phyloP scores from a whole-genome alignment of 2,329 filamentous ascomycete genomes.

The Aspergillus quadricinctus region DNA sequence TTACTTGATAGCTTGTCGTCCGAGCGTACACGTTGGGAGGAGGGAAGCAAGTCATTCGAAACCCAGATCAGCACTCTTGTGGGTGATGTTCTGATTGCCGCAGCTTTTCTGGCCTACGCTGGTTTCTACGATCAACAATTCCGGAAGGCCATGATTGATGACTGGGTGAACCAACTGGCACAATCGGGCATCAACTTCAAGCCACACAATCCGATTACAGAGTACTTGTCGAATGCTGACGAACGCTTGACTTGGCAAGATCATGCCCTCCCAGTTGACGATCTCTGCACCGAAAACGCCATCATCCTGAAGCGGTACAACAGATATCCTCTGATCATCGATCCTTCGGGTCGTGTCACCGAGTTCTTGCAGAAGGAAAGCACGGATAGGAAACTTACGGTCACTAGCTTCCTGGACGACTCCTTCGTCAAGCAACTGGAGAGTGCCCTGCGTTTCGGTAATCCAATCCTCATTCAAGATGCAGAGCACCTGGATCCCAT shows the following conservation, averaged over 20 bases:
- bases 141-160: conserved; percentile 94
- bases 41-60: conserved; percentile 95
- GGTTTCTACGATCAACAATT: conserved; percentile 98
- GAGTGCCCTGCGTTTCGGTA: conserved; percentile 93
- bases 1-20: conserved; percentile 92
- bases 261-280: conserved; percentile 87
- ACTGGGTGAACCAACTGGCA: conserved; percentile 91
- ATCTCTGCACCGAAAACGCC: conserved; percentile 97
- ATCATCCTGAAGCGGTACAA: conserved; percentile 98
- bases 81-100: conserved; percentile 91
- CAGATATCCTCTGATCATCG: conserved; percentile 95
- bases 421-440: conserved; percentile 98
- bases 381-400: conserved; percentile 86
- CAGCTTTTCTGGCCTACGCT: conserved; percentile 93
- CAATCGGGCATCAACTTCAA: conserved; percentile 94
- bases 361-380: conserved; percentile 95
- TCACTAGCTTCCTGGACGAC: conserved; percentile 97
- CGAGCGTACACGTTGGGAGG: conserved; percentile 90
- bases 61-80: conserved; percentile 96
- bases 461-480: conserved; percentile 97
- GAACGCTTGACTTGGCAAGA: conserved; percentile 94
- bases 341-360: conserved; percentile 88
- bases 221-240: conserved; percentile 94
- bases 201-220: conserved; percentile 86
- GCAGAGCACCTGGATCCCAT: conserved; percentile 96